Percentiles rank a stretch among this genome's conserved stretches.
Evolutionary conservation across 2,329 filamentous ascomycete genomes (phyloP).

Genomic region (Teratosphaeria zuluensis): DNA sequence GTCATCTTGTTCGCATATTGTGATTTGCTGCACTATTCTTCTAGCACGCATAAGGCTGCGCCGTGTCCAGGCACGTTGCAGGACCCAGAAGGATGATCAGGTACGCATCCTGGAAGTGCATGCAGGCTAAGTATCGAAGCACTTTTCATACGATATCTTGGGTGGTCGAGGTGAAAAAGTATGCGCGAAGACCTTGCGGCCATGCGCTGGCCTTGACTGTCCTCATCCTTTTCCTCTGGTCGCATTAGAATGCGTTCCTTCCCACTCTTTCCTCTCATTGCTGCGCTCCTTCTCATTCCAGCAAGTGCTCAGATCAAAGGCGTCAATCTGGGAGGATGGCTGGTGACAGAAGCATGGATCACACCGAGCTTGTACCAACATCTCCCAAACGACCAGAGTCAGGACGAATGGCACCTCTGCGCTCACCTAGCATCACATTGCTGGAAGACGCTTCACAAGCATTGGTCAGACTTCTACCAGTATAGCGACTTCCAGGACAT

Average conservation of each 20-base stretch:
- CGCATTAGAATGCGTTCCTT: background rate
- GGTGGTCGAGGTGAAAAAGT: too few relatives aligned
- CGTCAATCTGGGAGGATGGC: constrained; percentile 2
- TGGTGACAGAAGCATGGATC: constrained; percentile 1
- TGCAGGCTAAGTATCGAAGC: too few relatives aligned
- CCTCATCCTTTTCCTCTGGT: too few relatives aligned
- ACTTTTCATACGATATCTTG: too few relatives aligned
- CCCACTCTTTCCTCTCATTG: background rate
- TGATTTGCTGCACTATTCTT: too few relatives aligned
- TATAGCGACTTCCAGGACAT: constrained; percentile 2
- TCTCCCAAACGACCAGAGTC: constrained; percentile 2
- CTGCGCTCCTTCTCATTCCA: background rate
- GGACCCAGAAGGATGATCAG: too few relatives aligned
- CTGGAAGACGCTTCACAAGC: constrained; percentile 7
- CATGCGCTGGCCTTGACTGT: too few relatives aligned
- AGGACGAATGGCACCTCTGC: constrained; percentile 16
- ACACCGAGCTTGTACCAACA: constrained; percentile 6
- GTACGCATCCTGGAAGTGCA: too few relatives aligned
- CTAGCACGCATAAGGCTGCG: too few relatives aligned
- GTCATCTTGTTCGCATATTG: too few relatives aligned
- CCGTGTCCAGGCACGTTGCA: too few relatives aligned
- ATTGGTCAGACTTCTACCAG: constrained; percentile 12
- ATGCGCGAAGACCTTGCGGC: too few relatives aligned
- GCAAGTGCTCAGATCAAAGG: background rate
- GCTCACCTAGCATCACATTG: constrained; percentile 11